A percentile compares a stretch with the other conserved stretches of the same genome.
Evolutionary conservation across 495 filamentous ascomycete species (phyloP).

Genomic region (Penicillium parvum): DNA sequence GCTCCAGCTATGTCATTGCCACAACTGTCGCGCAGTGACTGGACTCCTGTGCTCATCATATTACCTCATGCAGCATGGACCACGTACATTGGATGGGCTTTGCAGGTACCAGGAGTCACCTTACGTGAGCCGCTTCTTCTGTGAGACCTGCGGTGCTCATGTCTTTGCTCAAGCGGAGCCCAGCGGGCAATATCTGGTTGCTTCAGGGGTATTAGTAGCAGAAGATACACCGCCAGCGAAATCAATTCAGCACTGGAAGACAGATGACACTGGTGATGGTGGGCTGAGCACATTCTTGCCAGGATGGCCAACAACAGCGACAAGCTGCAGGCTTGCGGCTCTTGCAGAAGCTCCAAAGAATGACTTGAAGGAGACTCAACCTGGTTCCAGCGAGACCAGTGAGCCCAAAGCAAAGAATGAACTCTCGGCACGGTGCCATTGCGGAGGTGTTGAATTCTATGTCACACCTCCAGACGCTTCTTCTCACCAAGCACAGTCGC

Average conservation of each 20-base stretch:
- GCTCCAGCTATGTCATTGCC: constrained; percentile 60
- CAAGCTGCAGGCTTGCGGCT: constrained; percentile 17
- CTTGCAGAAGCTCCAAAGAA: background rate
- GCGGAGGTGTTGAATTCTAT: constrained; percentile 42
- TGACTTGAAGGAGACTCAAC: background rate
- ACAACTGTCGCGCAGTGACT: constrained; percentile 53
- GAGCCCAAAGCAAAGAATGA: background rate
- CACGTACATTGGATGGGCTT: constrained; percentile 34
- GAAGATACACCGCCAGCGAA: constrained; percentile 32
- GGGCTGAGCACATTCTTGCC: constrained; percentile 52
- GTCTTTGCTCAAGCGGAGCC: constrained; percentile 41
- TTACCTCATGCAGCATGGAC: constrained; percentile 33
- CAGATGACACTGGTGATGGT: constrained; percentile 52
- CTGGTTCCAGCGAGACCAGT: background rate
- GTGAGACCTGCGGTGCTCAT: constrained; percentile 63
- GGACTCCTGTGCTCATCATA: constrained; percentile 57
- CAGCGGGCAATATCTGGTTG: constrained; percentile 38
- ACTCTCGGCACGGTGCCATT: constrained; percentile 39
- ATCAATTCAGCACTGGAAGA: constrained; percentile 42
- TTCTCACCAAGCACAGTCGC: constrained; percentile 40
- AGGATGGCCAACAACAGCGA: constrained; percentile 6
- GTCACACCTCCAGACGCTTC: constrained; percentile 38
- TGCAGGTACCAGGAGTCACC: constrained; percentile 45
- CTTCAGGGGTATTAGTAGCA: constrained; percentile 35
- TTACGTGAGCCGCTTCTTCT: constrained; percentile 58